These are phyloP conservation scores for Paragyromitra xinjiangensis DNA, from an alignment of 495 filamentous ascomycete genomes.

Conservation along the genomic window DNA sequence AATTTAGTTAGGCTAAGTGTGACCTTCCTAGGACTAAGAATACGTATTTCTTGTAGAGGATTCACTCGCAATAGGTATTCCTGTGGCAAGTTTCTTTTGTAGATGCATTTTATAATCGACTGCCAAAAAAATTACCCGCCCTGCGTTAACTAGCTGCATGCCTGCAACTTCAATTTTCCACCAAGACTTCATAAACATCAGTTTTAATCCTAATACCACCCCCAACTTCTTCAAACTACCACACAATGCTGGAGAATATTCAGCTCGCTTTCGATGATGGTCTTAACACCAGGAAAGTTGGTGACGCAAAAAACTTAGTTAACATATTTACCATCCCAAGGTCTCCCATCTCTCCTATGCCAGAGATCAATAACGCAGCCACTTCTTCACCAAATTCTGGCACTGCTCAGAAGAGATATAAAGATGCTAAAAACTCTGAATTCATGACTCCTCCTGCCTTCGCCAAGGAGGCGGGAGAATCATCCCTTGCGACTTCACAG, in stretches of 20 bases:
- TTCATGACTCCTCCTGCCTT: background rate
- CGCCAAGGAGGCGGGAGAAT: background rate
- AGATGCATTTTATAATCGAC: background rate
- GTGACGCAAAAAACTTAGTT: conserved; percentile 4
- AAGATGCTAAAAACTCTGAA: conserved; percentile 1
- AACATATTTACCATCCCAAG: conserved; percentile 39
- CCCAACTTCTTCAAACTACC: background rate
- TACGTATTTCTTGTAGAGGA: background rate
- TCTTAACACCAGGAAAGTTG: conserved; percentile 12
- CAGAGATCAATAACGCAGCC: background rate
- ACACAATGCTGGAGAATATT: conserved; percentile 35
- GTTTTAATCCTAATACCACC: background rate
- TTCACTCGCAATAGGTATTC: too few species aligned
- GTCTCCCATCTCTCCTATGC: background rate
- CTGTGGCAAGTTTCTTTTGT: background rate
- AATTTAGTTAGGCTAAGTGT: too few species aligned
- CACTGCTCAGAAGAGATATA: background rate
- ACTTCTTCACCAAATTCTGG: background rate
- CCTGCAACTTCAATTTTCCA: background rate
- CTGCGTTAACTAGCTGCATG: background rate
- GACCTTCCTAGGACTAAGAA: background rate
- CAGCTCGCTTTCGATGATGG: conserved; percentile 42
- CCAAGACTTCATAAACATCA: background rate
- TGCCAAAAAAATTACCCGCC: background rate
- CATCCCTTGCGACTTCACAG: conserved; percentile 2